Evolutionary conservation across 2,329 filamentous ascomycete species (phyloP), one percentile per base, ranked within the genome.

Genomic region (Paraphaeosphaeria sporulosa): DNA sequence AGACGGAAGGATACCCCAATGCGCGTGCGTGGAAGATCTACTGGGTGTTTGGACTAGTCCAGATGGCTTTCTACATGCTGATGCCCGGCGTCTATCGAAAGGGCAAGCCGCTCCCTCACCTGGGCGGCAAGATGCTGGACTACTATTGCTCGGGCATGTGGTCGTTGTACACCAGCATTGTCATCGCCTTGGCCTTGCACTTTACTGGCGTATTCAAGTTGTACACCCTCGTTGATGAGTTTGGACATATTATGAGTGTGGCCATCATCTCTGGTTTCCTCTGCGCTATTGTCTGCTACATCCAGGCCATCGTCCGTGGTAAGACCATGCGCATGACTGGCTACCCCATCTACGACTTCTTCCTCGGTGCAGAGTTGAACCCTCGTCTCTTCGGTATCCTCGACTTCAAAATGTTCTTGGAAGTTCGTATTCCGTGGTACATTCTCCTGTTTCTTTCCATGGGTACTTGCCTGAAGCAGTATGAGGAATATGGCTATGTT

Each of bases 321-420:
- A 89, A 89, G 52, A 86, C 95, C 74, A 93, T 98, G 79, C 91
- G 94, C 64, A 97, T 98, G 93, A 96, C 93, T 7, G 92, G 91
- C 42, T 85, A 88, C 69, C 86, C 85, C 48, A 81, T 95, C 71
- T 94, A 95, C 77, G 92, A 96, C 81, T 95, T 95, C 80, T 96
- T 95, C 83, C 93, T 95, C 87, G 92, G 92, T 56, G 90, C 91
- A 13, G 92, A 96, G 81, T 84, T 96, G 57, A 95, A 96, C 81
- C 92, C 92, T 4, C 86, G 92, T 67, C 87, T 97, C 84, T 94
- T 93, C 74, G 90, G 89, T 58, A 89, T 92, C 68, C 81, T 96
- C 53, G 92, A 96, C 79, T 92, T 95, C 82, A 96, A 96, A 82
- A 95, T 96, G 92, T 97, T 97, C 81, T 95, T 93, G 73, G 93